Evolutionary conservation across 2,329 filamentous ascomycete genomes (phyloP).

Genomic region (Rhinocladiella mackenziei): DNA sequence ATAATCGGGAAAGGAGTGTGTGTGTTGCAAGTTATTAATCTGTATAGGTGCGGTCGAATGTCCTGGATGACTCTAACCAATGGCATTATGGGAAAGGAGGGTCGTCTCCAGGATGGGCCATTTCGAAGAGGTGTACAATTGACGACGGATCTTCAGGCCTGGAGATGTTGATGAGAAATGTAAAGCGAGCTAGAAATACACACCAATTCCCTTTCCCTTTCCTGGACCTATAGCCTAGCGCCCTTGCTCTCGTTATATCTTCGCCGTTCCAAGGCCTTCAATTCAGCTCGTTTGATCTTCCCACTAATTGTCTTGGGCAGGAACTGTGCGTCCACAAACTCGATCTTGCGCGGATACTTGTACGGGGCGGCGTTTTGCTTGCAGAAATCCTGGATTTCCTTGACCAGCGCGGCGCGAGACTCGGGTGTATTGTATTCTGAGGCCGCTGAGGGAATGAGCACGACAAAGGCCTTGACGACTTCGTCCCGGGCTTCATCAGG

Average conservation of each 20-base stretch:
- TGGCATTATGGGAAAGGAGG: no score
- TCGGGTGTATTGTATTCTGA: slow-evolving; percentile 3
- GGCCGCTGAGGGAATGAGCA: slow-evolving; percentile 30
- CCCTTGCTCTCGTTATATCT: slow-evolving; percentile 17
- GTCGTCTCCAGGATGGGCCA: no score
- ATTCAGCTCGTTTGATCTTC: slow-evolving; percentile 37
- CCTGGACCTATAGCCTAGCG: slow-evolving; percentile 20
- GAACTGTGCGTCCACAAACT: slow-evolving; percentile 38
- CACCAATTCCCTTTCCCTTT: neutral
- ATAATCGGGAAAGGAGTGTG: no score
- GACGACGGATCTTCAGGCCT: no score
- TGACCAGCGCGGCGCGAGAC: slow-evolving; percentile 26
- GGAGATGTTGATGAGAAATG: no score
- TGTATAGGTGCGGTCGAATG: no score
- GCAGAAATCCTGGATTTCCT: slow-evolving; percentile 41
- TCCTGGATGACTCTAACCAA: no score
- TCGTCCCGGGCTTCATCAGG: slow-evolving; percentile 38
- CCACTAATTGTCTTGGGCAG: slow-evolving; percentile 41
- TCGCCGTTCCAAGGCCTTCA: slow-evolving; percentile 38
- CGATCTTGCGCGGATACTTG: slow-evolving; percentile 41
- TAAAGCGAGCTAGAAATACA: no score
- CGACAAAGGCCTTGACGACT: slow-evolving; percentile 42
- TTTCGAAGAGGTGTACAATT: no score
- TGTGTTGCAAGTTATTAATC: no score
- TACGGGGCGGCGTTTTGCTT: slow-evolving; percentile 41